Conservation (phyloP, 192 early-diverging fungal species). For the Allomyces javanicus region DNA sequence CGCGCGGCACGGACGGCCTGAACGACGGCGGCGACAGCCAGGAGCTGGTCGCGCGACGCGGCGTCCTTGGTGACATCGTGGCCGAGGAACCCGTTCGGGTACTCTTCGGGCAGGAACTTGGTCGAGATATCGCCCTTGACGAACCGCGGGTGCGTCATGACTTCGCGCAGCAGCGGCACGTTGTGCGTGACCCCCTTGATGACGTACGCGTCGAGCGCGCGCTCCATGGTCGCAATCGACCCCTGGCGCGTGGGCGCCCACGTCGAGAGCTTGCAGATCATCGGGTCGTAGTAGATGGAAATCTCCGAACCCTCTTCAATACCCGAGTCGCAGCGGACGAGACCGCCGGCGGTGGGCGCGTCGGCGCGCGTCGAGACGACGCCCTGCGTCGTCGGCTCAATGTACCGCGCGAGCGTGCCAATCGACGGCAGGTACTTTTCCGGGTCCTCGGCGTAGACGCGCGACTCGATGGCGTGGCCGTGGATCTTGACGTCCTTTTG, state of each 20-base stretch:
- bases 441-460: conserved; percentile 92
- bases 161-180: conserved; percentile 76
- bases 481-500: conserved; percentile 60
- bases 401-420: conserved; percentile 65
- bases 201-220: conserved; percentile 72
- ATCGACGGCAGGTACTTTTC: conserved; percentile 84
- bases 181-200: conserved; percentile 93
- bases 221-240: conserved; percentile 55
- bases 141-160: conserved; percentile 55
- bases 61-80: conserved; percentile 26
- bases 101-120: conserved; percentile 70
- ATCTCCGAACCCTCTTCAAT: conserved; percentile 83
- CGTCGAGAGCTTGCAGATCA: conserved; percentile 88
- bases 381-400: conserved; percentile 36
- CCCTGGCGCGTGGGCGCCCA: conserved; percentile 53
- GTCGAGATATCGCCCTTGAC: conserved; percentile 56
- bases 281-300: conserved; percentile 85
- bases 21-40: conserved; percentile 37
- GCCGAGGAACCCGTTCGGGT: conserved; percentile 71
- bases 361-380: not conserved
- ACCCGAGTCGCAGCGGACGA: conserved; percentile 83
- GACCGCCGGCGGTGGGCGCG: conserved; percentile 9
- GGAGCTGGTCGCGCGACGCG: conserved; percentile 32
- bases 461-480: conserved; percentile 87
- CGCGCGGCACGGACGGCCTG: conserved; percentile 45